These are phyloP conservation scores for Camellia sinensis DNA, from an alignment of 148 eudicot genomes.

Conservation along the genomic window DNA sequence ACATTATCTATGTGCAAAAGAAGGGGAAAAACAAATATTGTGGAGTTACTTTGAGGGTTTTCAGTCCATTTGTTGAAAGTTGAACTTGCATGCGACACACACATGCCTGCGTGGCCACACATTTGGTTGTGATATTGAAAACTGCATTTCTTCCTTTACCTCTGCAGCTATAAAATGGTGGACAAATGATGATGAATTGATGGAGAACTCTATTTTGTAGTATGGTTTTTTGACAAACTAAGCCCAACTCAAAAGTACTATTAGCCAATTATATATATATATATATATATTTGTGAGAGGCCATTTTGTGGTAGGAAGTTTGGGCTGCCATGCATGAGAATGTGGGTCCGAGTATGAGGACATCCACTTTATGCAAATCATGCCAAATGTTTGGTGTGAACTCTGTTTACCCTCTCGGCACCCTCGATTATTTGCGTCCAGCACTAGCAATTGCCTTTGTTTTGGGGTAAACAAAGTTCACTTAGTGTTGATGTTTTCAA, in stretches of 20 bases:
- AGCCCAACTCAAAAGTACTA: conserved; percentile 1
- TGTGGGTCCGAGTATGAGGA: background rate
- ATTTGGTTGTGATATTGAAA: background rate
- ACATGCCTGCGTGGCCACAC: background rate
- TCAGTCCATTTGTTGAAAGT: background rate
- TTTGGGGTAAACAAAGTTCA: background rate
- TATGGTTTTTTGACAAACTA: background rate
- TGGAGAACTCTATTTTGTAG: background rate
- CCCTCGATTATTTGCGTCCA: background rate
- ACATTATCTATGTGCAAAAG: background rate
- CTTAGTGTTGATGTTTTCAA: background rate
- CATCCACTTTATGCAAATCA: background rate
- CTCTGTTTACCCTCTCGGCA: background rate
- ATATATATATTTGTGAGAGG: background rate
- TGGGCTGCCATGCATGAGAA: conserved; percentile 5
- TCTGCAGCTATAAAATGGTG: background rate
- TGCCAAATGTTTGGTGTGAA: background rate
- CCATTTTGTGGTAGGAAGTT: background rate
- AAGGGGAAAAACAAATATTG: background rate
- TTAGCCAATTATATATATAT: background rate
- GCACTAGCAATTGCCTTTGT: background rate
- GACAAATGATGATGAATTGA: background rate
- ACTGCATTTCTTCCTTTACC: background rate
- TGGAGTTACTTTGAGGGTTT: background rate
- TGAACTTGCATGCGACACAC: background rate